Evolutionary conservation across 2,329 filamentous ascomycete genomes (phyloP), one percentile per base, ranked within the genome.

Genomic region (Lecanoromycetidae sp.): DNA sequence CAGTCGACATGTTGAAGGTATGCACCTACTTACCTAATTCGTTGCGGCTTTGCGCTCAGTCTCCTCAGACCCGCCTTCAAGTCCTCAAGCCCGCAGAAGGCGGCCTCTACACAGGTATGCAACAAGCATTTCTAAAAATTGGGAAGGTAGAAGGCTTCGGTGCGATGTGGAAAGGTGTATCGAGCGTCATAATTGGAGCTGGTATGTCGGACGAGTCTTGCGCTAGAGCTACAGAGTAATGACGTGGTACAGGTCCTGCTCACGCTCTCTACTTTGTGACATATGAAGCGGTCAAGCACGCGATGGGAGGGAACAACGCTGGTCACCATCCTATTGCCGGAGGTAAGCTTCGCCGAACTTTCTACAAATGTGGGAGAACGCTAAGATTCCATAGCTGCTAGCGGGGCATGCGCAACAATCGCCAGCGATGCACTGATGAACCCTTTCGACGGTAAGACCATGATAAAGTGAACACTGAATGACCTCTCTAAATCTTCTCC

Each of bases 361-460:
- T n/a, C 33, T 51, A 43, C 34, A n/a, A 49, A 15, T 25, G 20
- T 9, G 23, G n/a, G 10, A 46, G 4, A 17, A 20, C 19, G 20
- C 5, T 52, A 48, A 56, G 35, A 51, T 22, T 46, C 40, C 49
- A 49, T 62, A 94, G 91, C 87, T 52, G 82, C 87, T 53, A 94
- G 87, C 62, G 91, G 91, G 66, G 90, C 91, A 51, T 85, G 85
- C 58, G 91, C 91, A 55, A 96, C 91, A 6, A 95, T 96, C 63
- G 86, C 90, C 29, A 95, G 88, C 64, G 91, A 98, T 71, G 91
- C 91, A 46, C 79, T 98, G 56, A 98, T 98, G 91, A 98, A 96
- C 62, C 91, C 91, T 19, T 98, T 98, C 63, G 91, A 98, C 69
- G 87, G 87, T 94, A 75, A 59, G 77, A 44, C 17, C n/a, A n/a